A percentile compares a stretch with the other conserved stretches of the same genome.
Conservation (phyloP, 225 moss, liverwort and hornwort species). For the Pleurozium schreberi region DNA sequence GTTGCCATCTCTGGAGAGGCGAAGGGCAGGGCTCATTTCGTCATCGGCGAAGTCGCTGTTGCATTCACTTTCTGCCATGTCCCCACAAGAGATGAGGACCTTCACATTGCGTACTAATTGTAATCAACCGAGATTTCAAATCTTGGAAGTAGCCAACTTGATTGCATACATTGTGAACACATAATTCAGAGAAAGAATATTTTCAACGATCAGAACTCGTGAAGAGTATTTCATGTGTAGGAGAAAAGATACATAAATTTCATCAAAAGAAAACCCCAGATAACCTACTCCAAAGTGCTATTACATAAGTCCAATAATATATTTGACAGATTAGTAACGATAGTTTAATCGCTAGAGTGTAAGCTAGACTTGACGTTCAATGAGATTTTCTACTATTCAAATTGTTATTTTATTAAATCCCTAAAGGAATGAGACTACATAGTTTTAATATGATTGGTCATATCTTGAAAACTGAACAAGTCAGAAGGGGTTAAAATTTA, state of each 20-base stretch:
- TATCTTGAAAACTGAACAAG: neutral
- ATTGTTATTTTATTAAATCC: neutral
- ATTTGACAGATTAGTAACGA: neutral
- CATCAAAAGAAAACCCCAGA: neutral
- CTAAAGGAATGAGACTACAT: neutral
- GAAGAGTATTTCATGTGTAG: neutral
- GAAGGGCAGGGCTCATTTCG: constrained; percentile 30
- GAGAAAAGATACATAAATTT: neutral
- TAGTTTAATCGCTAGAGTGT: neutral
- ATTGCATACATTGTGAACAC: neutral
- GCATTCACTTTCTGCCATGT: constrained; percentile 21
- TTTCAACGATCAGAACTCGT: too few relatives aligned
- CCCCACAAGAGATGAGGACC: neutral
- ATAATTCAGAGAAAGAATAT: neutral
- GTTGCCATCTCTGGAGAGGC: neutral
- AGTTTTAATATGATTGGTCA: neutral
- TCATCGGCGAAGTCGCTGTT: constrained; percentile 42
- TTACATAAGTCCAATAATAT: too few relatives aligned
- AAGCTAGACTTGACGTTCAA: neutral
- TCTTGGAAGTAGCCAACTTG: neutral
- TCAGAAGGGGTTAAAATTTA: too few relatives aligned
- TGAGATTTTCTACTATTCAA: neutral
- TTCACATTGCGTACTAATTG: neutral
- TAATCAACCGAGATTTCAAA: neutral
- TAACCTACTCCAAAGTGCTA: neutral